These are phyloP conservation scores for Capillidium heterosporum DNA, from an alignment of 371 early-diverging fungal genomes.

Conservation along the genomic window DNA sequence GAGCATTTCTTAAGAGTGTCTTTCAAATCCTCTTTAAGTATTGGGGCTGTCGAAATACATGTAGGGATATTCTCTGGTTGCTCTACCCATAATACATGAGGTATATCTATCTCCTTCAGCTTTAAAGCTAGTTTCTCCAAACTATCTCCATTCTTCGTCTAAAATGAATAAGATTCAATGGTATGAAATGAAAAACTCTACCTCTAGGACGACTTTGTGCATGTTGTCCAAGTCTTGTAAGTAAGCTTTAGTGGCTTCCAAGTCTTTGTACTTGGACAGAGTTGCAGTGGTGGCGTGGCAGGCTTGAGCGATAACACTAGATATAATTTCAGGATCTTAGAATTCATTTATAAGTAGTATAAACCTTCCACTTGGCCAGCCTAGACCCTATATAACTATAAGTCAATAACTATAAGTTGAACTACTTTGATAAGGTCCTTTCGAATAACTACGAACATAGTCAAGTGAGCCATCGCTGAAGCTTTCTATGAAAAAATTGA, in stretches of 20 bases:
- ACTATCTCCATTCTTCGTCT: constrained; percentile 53
- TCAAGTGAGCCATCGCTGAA: constrained; percentile 30
- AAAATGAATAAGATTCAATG: background rate
- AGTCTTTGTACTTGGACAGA: constrained; percentile 35
- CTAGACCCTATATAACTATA: constrained; percentile 21
- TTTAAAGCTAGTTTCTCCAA: constrained; percentile 32
- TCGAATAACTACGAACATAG: constrained; percentile 67
- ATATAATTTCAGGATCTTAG: too few species aligned
- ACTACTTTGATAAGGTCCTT: constrained; percentile 65
- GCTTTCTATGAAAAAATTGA: background rate
- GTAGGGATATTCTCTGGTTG: constrained; percentile 74
- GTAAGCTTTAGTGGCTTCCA: constrained; percentile 39
- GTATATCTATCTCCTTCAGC: constrained; percentile 30
- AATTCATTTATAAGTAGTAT: background rate
- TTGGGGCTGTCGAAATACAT: constrained; percentile 61
- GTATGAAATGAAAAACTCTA: constrained; percentile 9
- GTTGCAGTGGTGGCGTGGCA: constrained; percentile 65
- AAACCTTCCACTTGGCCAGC: constrained; percentile 70
- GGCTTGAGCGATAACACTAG: constrained; percentile 67
- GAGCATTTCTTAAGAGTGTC: constrained; percentile 40
- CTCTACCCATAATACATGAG: constrained; percentile 55
- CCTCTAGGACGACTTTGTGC: constrained; percentile 67
- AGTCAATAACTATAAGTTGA: background rate
- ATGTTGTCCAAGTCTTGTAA: constrained; percentile 37
- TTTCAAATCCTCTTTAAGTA: constrained; percentile 32